Conservation (phyloP, 2,329 filamentous ascomycete species). For the Diaporthe ampelina region DNA sequence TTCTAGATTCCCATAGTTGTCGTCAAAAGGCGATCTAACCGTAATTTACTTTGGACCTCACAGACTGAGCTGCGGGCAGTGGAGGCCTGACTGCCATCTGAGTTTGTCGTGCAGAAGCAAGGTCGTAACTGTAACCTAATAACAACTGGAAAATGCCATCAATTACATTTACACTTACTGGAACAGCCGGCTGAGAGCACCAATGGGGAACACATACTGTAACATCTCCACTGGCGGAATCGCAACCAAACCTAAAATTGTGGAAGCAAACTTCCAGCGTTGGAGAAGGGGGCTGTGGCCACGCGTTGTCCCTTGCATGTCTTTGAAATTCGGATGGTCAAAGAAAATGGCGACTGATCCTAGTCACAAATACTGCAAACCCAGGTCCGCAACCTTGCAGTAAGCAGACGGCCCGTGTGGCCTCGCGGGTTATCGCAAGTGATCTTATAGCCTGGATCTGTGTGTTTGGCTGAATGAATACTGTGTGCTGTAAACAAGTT, state of each 20-base stretch:
- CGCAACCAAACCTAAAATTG: neutral
- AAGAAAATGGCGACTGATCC: neutral
- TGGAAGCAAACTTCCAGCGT: neutral
- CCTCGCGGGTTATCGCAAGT: neutral
- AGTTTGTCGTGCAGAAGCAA: neutral
- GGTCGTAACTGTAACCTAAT: neutral
- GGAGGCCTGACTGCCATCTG: neutral
- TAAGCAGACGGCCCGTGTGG: neutral
- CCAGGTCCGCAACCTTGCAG: no score
- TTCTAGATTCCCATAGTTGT: slow-evolving; percentile 23
- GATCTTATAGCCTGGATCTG: neutral
- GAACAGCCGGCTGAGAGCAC: neutral
- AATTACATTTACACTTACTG: neutral
- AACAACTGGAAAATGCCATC: neutral
- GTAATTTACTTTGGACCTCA: neutral
- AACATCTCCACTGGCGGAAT: neutral
- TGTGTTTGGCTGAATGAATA: no score
- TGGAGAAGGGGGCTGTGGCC: neutral
- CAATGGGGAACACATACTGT: neutral
- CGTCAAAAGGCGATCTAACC: slow-evolving; percentile 7
- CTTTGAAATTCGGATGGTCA: neutral
- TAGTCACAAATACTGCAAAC: no score
- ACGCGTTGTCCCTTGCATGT: no score
- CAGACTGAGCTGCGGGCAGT: neutral
- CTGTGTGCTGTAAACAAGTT: neutral